Conservation (phyloP, 164 flowering plant species). For the Liriodendron chinense region DNA sequence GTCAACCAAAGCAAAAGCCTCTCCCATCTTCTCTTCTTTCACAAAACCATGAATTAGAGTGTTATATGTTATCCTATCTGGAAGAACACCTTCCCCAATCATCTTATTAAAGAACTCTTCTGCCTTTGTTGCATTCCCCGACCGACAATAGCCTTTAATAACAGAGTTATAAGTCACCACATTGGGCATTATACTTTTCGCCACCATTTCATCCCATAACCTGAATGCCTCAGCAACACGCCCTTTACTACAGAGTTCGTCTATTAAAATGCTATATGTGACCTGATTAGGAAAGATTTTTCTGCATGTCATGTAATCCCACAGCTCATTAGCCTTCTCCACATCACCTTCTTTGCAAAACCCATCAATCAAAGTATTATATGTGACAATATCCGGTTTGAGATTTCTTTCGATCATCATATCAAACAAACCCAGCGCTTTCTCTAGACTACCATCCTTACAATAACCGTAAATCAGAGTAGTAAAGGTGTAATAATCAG, state of each 20-base stretch:
- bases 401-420: constrained; percentile 60
- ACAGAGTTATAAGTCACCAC: constrained; percentile 64
- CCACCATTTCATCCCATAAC: constrained; percentile 86
- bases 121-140: constrained; percentile 56
- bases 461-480: constrained; percentile 79
- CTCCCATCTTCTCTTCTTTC: constrained; percentile 53
- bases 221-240: constrained; percentile 50
- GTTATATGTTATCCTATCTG: constrained; percentile 68
- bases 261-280: constrained; percentile 66
- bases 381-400: constrained; percentile 73
- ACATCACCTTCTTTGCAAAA: constrained; percentile 71
- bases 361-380: constrained; percentile 76
- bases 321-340: constrained; percentile 61
- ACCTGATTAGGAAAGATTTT: constrained; percentile 52
- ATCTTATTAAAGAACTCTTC: constrained; percentile 54
- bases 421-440: constrained; percentile 55
- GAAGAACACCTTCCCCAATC: constrained; percentile 44
- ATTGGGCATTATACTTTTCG: constrained; percentile 59
- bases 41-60: constrained; percentile 73
- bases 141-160: constrained; percentile 72
- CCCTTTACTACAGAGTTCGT: constrained; percentile 62
- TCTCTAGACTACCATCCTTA: constrained; percentile 52
- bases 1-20: constrained; percentile 44
- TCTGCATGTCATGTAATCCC: constrained; percentile 56
- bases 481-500: constrained; percentile 70